Evolutionary conservation across 495 filamentous ascomycete genomes (phyloP).

Genomic region (Podospora comata): DNA sequence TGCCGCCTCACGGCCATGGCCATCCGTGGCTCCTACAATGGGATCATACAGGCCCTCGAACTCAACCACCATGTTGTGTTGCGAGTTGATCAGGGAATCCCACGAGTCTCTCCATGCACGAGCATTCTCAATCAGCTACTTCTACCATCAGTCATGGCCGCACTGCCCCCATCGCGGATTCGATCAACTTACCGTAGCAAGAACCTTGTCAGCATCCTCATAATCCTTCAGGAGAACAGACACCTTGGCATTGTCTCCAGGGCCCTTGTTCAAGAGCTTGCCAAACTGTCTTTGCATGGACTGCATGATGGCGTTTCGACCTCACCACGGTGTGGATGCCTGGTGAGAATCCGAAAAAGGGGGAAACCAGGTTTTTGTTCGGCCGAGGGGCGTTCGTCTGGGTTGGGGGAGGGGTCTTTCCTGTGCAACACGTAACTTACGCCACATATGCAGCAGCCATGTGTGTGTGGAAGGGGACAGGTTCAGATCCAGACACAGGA

Average conservation of each 20-base stretch:
- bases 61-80: conserved; percentile 65
- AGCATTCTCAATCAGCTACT: conserved; percentile 75
- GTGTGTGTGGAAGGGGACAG: not conserved
- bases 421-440: not conserved
- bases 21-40: conserved; percentile 61
- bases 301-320: conserved; percentile 58
- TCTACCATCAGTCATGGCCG: not conserved
- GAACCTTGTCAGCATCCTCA: conserved; percentile 75
- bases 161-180: not conserved
- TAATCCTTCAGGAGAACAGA: conserved; percentile 76
- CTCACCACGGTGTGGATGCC: not conserved
- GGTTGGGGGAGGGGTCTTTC: not conserved
- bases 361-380: not conserved
- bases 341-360: not conserved
- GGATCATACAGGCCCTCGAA: conserved; percentile 80
- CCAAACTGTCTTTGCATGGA: conserved; percentile 74
- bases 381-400: not conserved
- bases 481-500: not conserved
- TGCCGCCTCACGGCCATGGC: conserved; percentile 50
- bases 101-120: conserved; percentile 85
- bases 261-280: conserved; percentile 62
- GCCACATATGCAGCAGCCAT: not conserved
- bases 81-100: conserved; percentile 68
- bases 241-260: conserved; percentile 76
- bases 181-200: conserved; percentile 58